Base-by-base conservation (phyloP, 768 basidiomycete genomes). In the Omphalotus guepiniiformis region DNA sequence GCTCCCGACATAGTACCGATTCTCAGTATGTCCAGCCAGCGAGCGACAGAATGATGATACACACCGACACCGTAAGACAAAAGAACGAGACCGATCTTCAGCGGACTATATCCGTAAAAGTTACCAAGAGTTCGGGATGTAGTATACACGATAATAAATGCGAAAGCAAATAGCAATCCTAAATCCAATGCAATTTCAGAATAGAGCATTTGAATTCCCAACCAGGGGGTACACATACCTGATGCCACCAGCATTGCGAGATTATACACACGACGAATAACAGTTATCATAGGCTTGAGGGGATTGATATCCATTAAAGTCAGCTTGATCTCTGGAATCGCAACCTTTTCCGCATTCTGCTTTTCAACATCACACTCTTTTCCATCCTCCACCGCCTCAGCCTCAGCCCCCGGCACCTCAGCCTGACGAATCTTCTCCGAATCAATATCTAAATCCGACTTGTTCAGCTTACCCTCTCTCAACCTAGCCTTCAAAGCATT, bases 221-320 rank as follows among this genome's bases (percentile, higher is more conserved):
- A 18, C n/a, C n/a, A n/a, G n/a, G n/a, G n/a, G n/a, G n/a, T n/a
- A n/a, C 9, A 8, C 36, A 39, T 38, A 49, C 53, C 53, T 29
- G 87, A 88, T 23, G 82, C 71, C 45, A 78, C 49, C 3, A 92
- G 67, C 46, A 85, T 81, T 1, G 74, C 62, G 6, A 87, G 40
- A 51, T 94, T 96, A 55, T 89, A 86, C 41, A 64, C 72, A 30
- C 80, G 71, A 13, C 72, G 70, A 19, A 91, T 52, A 21, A 90
- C 76, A 25, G 70, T 59, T 42, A 66, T 61, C 39, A 91, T 73
- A 1, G 86, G 85, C 39, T 72, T 73, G 40, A 88, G 58, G 0
- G 88, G 88, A 58, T 89, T 90, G n/a, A 92, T 71, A 54, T 92
- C 89, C 48, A 62, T 73, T 3, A 90, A 52, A 6, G 82, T 76